Percentiles rank a stretch among this genome's conserved stretches.
Evolutionary conservation across 1,139 yeast genomes (phyloP).

Genomic region (Suhomyces bolitotheri): DNA sequence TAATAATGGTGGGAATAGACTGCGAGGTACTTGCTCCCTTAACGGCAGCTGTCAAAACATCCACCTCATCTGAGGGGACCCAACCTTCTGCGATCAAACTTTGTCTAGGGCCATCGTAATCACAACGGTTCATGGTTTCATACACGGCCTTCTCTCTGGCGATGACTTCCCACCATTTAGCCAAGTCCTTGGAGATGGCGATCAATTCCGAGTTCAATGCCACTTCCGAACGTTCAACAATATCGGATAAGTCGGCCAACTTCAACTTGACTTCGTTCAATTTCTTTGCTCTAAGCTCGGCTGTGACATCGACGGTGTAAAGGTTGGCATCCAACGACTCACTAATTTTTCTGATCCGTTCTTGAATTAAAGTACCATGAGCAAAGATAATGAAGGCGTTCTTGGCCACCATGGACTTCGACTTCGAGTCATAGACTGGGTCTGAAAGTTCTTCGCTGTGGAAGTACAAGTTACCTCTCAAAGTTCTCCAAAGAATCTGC

Average conservation of each 20-base stretch:
- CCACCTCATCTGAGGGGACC: conserved; percentile 65
- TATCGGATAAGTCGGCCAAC: conserved; percentile 59
- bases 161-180: conserved; percentile 67
- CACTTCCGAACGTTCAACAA: conserved; percentile 52
- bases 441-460: conserved; percentile 67
- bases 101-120: conserved; percentile 63
- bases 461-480: conserved; percentile 86
- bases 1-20: conserved; percentile 65
- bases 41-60: conserved; percentile 35
- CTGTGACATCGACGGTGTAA: conserved; percentile 37
- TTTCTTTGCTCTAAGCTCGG: conserved; percentile 43
- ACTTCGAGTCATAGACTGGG: conserved; percentile 45
- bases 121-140: conserved; percentile 64
- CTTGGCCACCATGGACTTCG: conserved; percentile 34
- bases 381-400: conserved; percentile 48
- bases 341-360: conserved; percentile 44
- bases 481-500: conserved; percentile 87
- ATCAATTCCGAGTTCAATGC: conserved; percentile 69
- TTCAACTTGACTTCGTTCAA: conserved; percentile 55
- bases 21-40: conserved; percentile 27
- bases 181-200: conserved; percentile 72
- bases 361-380: conserved; percentile 44
- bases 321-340: conserved; percentile 49
- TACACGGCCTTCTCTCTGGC: conserved; percentile 73
- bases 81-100: conserved; percentile 77